Conservation (phyloP, 2,329 filamentous ascomycete genomes). For the Tothia fuscella region DNA sequence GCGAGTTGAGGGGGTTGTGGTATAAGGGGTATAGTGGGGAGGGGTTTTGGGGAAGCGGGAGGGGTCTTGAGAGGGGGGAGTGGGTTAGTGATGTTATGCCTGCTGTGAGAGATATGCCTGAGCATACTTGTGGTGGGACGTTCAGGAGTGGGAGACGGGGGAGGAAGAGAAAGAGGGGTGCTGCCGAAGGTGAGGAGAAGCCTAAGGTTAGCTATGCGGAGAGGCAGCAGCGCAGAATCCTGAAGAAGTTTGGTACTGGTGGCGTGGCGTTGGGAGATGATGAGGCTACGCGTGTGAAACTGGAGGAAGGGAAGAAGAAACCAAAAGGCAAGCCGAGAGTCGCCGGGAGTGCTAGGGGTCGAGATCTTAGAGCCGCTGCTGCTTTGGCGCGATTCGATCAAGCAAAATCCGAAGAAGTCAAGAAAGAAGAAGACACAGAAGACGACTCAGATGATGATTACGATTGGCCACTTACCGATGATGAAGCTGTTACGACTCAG, state of each 20-base stretch:
- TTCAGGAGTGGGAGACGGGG: conserved; percentile 48
- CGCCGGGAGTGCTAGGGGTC: conserved; percentile 59
- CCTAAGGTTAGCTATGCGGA: conserved; percentile 54
- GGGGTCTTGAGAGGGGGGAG: conserved; percentile 45
- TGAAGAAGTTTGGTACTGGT: conserved; percentile 64
- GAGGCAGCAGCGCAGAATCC: conserved; percentile 57
- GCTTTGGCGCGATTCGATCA: conserved; percentile 60
- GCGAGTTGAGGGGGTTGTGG: conserved; percentile 62
- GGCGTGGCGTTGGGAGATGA: conserved; percentile 60
- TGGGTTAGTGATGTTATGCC: conserved; percentile 1
- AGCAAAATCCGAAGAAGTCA: conserved; percentile 31
- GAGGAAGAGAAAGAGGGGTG: conserved; percentile 42
- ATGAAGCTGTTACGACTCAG: conserved; percentile 48
- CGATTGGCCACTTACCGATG: conserved; percentile 18
- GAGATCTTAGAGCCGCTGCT: conserved; percentile 65
- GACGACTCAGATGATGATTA: conserved; percentile 16
- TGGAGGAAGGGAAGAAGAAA: conserved; percentile 51
- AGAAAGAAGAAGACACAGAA: conserved; percentile 24
- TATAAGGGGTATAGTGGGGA: conserved; percentile 61
- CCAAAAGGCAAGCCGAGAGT: conserved; percentile 57
- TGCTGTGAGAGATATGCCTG: conserved; percentile 47
- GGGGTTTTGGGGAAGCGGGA: conserved; percentile 69
- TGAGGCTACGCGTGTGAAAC: conserved; percentile 48
- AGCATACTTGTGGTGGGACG: conserved; percentile 72
- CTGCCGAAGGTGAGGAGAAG: conserved; percentile 28